Percentiles rank a stretch among this genome's conserved stretches.
phyloP scores from a whole-genome alignment of 345 rosid species.

The Eucalyptus marginata region DNA sequence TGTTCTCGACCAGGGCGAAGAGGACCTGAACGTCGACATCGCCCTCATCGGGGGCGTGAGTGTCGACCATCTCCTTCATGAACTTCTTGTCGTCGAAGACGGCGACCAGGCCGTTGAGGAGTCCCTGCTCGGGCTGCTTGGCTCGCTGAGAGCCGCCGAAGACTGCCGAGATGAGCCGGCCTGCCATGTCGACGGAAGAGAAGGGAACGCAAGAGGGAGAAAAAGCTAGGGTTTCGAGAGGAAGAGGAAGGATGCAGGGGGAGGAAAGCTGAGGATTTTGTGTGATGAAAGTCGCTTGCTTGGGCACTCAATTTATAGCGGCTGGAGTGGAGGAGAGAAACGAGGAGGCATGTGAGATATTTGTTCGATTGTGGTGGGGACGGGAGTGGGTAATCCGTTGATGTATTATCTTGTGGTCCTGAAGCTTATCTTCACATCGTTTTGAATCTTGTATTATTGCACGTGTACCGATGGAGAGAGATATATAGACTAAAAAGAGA shows the following conservation, averaged over 20 bases:
- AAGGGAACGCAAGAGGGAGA: not conserved
- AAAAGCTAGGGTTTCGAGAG: not conserved
- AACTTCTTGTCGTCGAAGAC: not conserved
- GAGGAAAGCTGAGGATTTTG: not conserved
- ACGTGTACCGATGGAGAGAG: not conserved
- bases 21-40: not conserved
- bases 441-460: not conserved
- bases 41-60: not conserved
- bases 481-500: accelerated
- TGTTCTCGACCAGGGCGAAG: not conserved
- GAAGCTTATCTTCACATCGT: not conserved
- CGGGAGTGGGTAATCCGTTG: not conserved
- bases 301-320: not conserved
- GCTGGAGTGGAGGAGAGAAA: not conserved
- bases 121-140: not conserved
- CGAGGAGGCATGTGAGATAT: not conserved
- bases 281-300: not conserved
- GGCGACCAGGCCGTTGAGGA: not conserved
- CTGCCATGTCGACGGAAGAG: not conserved
- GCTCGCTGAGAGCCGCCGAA: not conserved
- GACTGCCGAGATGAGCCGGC: not conserved
- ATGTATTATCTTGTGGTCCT: not conserved
- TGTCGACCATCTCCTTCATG: not conserved
- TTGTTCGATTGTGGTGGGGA: not conserved
- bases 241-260: not conserved